Conservation (phyloP, 495 filamentous ascomycete genomes). For the Acidomyces sp. region DNA sequence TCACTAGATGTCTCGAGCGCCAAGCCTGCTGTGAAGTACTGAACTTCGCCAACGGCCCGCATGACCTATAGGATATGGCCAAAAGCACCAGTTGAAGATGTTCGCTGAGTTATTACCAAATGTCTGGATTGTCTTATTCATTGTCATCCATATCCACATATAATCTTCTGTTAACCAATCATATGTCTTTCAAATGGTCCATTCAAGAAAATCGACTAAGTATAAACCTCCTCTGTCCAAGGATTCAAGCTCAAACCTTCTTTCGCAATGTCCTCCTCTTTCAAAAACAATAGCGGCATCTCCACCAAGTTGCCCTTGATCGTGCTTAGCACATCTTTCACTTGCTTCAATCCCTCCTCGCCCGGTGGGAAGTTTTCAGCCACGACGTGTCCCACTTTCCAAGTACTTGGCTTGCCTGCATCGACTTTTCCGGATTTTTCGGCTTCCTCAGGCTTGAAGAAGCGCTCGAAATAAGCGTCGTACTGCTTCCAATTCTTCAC, state of each 20-base stretch:
- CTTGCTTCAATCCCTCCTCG: slow-evolving; percentile 47
- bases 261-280: slow-evolving; percentile 77
- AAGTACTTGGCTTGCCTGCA: slow-evolving; percentile 25
- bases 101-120: too few relatives aligned
- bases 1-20: too few relatives aligned
- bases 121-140: too few relatives aligned
- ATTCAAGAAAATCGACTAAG: too few relatives aligned
- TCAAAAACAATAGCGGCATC: slow-evolving; percentile 85
- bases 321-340: slow-evolving; percentile 67
- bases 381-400: slow-evolving; percentile 77
- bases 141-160: too few relatives aligned
- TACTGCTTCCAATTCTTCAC: slow-evolving; percentile 78
- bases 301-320: slow-evolving; percentile 74
- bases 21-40: too few relatives aligned
- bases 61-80: too few relatives aligned
- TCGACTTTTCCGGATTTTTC: slow-evolving; percentile 22
- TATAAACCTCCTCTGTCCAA: slow-evolving; percentile 75
- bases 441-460: slow-evolving; percentile 41
- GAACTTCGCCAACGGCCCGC: too few relatives aligned
- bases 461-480: slow-evolving; percentile 66
- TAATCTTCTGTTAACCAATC: too few relatives aligned
- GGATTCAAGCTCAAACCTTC: slow-evolving; percentile 68
- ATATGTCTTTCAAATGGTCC: too few relatives aligned
- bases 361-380: slow-evolving; percentile 59
- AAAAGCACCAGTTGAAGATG: too few relatives aligned